Evolutionary conservation across 2,329 filamentous ascomycete species (phyloP).

Genomic region (Bipolaris victoriae): DNA sequence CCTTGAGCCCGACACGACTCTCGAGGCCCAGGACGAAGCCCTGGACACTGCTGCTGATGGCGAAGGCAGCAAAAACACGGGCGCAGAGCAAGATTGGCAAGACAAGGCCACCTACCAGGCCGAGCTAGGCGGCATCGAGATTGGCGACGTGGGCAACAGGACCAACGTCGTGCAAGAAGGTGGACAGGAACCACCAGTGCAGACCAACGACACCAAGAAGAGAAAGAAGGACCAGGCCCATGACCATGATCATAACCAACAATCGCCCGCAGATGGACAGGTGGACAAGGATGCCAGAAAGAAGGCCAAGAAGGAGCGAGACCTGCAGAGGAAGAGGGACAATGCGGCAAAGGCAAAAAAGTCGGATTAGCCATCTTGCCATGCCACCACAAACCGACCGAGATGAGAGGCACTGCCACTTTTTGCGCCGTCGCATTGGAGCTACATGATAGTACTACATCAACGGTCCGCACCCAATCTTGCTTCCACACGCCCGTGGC

Average conservation of each 20-base stretch:
- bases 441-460: constrained; percentile 9
- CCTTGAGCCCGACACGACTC: constrained; percentile 52
- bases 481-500: constrained; percentile 6
- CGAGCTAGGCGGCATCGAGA: constrained; percentile 48
- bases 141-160: constrained; percentile 51
- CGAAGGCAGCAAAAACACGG: constrained; percentile 16
- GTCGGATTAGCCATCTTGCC: constrained; percentile 14
- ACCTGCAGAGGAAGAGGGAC: constrained; percentile 52
- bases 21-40: constrained; percentile 45
- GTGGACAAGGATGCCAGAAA: constrained; percentile 61
- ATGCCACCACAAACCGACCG: too few species aligned
- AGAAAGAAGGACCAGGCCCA: constrained; percentile 35
- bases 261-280: constrained; percentile 15
- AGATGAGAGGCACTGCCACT: not conserved
- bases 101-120: constrained; percentile 54
- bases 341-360: constrained; percentile 40
- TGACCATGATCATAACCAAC: constrained; percentile 20
- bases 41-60: constrained; percentile 3
- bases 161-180: constrained; percentile 39
- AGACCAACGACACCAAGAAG: constrained; percentile 39
- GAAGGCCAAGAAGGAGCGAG: constrained; percentile 61
- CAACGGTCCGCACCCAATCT: not conserved
- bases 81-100: constrained; percentile 45
- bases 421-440: not conserved
- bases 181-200: constrained; percentile 37